Base-by-base conservation (phyloP, 331 rosid genomes). In the Spiraea crenata region DNA sequence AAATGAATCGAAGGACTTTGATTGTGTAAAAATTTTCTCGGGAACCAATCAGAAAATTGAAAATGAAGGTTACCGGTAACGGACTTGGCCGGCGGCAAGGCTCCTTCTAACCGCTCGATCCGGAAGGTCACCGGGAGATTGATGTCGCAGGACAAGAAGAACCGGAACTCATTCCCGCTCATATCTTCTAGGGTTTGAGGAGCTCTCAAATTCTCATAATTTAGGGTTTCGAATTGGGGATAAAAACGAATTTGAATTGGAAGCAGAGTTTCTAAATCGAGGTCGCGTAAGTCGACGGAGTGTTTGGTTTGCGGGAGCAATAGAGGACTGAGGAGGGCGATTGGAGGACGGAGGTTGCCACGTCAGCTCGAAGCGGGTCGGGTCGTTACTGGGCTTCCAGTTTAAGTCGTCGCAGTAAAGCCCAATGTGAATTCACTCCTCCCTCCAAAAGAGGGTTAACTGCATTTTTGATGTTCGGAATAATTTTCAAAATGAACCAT, bases 91-190 rank as follows among this genome's bases (percentile, higher is more conserved):
- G 78, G 77, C 69, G 86, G 89, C 51, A 91, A 84, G 76, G 56
- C 74, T 51, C 99, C 99, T 71, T 95, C 99, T 37, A 95, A 82
- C 47, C 87, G 78, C 42, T 95, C 93, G 45, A 91, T 83, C 34
- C 93, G 91, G 74, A 95, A 87, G 54, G 95, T 89, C 8, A 89
- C 88, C 1, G 96, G 97, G 67, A 95, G 95, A 69, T 89, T 91
- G 80, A 95, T 95, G 69, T 95, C 99, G 76, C 99, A 91, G 15
- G 99, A 91, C 85, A 95, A 71, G 88, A 91, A 91, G 92, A 95
- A 95, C 56, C 99, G 86, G 76, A 95, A 95, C 83, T 95, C 99
- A 85, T 85, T 89, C 37, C 91, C 95, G 12, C 76, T 79, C 99
- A 93, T 93, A 37, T 58, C 68, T 67, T 57, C 25, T 8, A 14